Evolutionary conservation across 306 rosid genomes (phyloP).

Genomic region (Fragaria vesca): DNA sequence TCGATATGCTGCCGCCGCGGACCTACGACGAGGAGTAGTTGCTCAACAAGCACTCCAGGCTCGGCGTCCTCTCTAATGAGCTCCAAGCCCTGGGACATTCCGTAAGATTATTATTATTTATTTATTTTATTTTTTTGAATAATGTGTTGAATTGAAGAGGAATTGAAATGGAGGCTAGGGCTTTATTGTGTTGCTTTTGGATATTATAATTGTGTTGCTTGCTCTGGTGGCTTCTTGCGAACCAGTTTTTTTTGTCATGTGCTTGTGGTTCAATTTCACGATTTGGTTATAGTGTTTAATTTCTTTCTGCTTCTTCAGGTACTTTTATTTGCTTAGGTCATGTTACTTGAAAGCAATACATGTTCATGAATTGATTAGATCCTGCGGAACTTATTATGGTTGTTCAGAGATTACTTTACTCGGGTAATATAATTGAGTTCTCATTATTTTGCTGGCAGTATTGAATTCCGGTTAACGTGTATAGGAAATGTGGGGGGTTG

Average conservation of each 20-base stretch:
- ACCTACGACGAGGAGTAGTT: slow-evolving; percentile 86
- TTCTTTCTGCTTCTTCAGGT: slow-evolving; percentile 84
- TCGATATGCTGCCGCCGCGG: slow-evolving; percentile 74
- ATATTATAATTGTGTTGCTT: too few species aligned
- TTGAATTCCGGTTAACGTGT: background rate
- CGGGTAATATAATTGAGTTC: background rate
- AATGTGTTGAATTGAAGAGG: too few species aligned
- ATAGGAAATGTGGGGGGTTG: background rate
- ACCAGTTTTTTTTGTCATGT: too few species aligned
- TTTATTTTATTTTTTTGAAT: too few species aligned
- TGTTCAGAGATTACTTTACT: background rate
- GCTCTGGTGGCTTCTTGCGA: too few species aligned
- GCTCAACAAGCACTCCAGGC: slow-evolving; percentile 79
- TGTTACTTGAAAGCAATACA: background rate
- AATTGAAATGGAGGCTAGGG: too few species aligned
- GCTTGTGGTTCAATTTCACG: too few species aligned
- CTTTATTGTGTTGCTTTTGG: too few species aligned
- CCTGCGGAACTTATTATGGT: background rate
- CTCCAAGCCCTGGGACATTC: too few species aligned
- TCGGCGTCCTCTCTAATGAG: slow-evolving; percentile 24
- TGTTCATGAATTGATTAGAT: background rate
- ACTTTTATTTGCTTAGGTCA: slow-evolving; percentile 12
- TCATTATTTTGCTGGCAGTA: background rate
- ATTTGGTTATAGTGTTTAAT: too few species aligned
- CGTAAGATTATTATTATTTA: too few species aligned